A percentile compares a stretch with the other conserved stretches of the same genome.
phyloP scores from a whole-genome alignment of 805 yeast genomes.

The Kluyveromyces nonfermentans region DNA sequence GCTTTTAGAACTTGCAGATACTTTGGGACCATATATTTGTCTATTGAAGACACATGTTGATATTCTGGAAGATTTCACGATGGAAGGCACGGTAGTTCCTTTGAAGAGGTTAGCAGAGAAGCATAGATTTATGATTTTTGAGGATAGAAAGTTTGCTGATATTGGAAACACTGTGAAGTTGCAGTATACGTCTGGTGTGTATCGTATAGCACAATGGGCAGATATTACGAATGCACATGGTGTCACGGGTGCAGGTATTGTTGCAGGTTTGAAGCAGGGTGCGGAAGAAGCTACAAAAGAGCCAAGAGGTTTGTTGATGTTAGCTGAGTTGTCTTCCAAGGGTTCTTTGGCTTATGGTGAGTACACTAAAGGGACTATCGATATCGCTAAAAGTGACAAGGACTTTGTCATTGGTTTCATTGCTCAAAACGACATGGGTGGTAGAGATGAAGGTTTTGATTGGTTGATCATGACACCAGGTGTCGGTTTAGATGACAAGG shows the following conservation, averaged over 20 bases:
- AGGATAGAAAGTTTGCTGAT: slow-evolving; percentile 97
- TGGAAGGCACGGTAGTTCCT: slow-evolving; percentile 72
- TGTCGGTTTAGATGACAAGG: slow-evolving; percentile 94
- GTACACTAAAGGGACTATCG: slow-evolving; percentile 80
- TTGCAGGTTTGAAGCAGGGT: slow-evolving; percentile 78
- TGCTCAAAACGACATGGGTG: slow-evolving; percentile 86
- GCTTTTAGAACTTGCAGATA: slow-evolving; percentile 60
- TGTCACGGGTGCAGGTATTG: slow-evolving; percentile 91
- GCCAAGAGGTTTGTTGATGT: slow-evolving; percentile 85
- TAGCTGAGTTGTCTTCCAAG: slow-evolving; percentile 90
- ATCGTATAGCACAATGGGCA: slow-evolving; percentile 86
- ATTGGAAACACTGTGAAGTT: slow-evolving; percentile 95
- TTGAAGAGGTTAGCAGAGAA: slow-evolving; percentile 62
- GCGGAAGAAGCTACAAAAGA: slow-evolving; percentile 55
- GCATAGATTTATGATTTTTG: slow-evolving; percentile 85
- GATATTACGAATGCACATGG: slow-evolving; percentile 98
- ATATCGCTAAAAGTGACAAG: slow-evolving; percentile 77
- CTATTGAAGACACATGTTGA: slow-evolving; percentile 92
- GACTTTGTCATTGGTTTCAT: slow-evolving; percentile 94
- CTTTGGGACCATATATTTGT: slow-evolving; percentile 85
- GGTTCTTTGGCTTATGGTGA: slow-evolving; percentile 92
- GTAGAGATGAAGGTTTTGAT: slow-evolving; percentile 76
- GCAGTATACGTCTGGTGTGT: slow-evolving; percentile 87
- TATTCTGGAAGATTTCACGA: slow-evolving; percentile 79
- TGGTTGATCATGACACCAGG: slow-evolving; percentile 98